Conservation (phyloP, 2,329 filamentous ascomycete genomes). For the Stemphylium beticola region DNA sequence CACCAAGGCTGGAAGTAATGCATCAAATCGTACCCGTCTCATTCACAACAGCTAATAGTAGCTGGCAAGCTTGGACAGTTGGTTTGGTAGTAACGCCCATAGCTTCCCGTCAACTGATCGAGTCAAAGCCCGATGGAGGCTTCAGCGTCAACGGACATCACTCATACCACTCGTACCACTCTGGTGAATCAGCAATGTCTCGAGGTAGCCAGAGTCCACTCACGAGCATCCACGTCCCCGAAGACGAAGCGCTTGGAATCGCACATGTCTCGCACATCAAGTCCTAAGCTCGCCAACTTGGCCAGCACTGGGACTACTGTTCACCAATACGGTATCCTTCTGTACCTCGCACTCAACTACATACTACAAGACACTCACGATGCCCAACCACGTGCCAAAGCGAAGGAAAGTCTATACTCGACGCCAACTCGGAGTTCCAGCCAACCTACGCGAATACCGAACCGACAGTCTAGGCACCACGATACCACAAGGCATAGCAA, state of each 20-base stretch:
- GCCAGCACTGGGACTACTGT: constrained; percentile 5
- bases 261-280: not conserved
- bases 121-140: constrained; percentile 6
- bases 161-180: not conserved
- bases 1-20: not conserved
- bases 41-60: not conserved
- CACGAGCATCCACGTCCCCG: not conserved
- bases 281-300: constrained; percentile 2
- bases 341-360: constrained; percentile 15
- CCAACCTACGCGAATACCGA: not conserved
- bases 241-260: constrained; percentile 1
- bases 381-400: constrained; percentile 6
- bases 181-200: not conserved
- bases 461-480: not conserved
- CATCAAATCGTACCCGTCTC: not conserved
- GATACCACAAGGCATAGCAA: not conserved
- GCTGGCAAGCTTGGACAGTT: constrained; percentile 3
- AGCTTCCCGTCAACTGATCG: not conserved
- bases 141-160: constrained; percentile 1
- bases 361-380: constrained; percentile 15
- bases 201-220: not conserved
- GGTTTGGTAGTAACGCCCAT: not conserved
- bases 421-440: not conserved
- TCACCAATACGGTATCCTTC: constrained; percentile 8
- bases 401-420: not conserved